These are phyloP conservation scores for Calonectria ilicicola DNA, from an alignment of 2,329 filamentous ascomycete genomes.

Conservation along the genomic window DNA sequence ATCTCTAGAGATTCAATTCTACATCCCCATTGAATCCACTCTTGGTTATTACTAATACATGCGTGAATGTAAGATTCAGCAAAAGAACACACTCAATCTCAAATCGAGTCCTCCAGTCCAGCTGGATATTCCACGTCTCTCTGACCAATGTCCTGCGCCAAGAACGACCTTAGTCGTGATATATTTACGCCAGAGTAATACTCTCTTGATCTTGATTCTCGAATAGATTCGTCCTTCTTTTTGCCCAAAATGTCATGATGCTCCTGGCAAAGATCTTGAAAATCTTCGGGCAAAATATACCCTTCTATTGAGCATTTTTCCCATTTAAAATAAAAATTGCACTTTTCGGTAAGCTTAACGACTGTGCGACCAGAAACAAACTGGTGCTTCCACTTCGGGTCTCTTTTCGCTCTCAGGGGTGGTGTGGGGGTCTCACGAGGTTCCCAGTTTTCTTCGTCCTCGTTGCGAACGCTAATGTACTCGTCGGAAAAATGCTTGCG, in stretches of 20 bases:
- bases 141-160: too few relatives aligned
- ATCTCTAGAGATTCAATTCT: conserved; percentile 7
- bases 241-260: neutral
- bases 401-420: conserved; percentile 20
- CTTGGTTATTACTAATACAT: too few relatives aligned
- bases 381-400: conserved; percentile 14
- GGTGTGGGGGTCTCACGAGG: neutral
- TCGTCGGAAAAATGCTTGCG: conserved; percentile 22
- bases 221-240: neutral
- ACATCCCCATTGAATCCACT: neutral
- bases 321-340: neutral
- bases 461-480: conserved; percentile 37
- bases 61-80: neutral
- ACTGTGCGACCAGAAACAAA: conserved; percentile 29
- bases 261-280: neutral
- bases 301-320: conserved; percentile 38
- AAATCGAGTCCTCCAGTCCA: neutral
- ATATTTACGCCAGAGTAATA: too few relatives aligned
- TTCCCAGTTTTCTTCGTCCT: neutral
- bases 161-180: too few relatives aligned
- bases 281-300: neutral
- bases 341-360: conserved; percentile 36
- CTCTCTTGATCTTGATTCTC: neutral
- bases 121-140: neutral
- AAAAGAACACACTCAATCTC: too few relatives aligned